phyloP scores from a whole-genome alignment of 2,329 filamentous ascomycete species.

The Penicillium occitanis region DNA sequence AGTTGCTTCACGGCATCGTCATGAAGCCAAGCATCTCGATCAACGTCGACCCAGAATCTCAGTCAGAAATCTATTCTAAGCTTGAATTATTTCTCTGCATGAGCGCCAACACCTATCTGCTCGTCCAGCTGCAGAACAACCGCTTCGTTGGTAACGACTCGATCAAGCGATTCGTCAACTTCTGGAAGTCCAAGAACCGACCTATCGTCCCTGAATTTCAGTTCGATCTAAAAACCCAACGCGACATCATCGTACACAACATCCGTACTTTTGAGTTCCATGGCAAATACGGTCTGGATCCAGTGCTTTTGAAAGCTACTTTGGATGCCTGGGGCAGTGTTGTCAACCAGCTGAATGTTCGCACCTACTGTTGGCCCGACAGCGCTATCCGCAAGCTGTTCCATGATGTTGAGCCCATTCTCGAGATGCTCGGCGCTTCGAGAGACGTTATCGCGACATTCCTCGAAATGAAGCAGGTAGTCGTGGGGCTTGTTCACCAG shows the following conservation, averaged over 20 bases:
- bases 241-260: conserved; percentile 49
- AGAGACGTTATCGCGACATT: conserved; percentile 40
- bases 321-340: conserved; percentile 52
- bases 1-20: conserved; percentile 23
- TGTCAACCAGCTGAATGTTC: conserved; percentile 49
- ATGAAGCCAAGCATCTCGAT: conserved; percentile 35
- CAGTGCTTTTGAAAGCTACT: conserved; percentile 46
- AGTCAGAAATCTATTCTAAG: conserved; percentile 48
- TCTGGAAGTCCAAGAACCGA: conserved; percentile 49
- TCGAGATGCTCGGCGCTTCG: conserved; percentile 52
- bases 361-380: conserved; percentile 54
- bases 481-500: conserved; percentile 9
- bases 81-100: conserved; percentile 49
- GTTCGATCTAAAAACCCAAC: conserved; percentile 54
- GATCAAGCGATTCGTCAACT: conserved; percentile 38
- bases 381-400: conserved; percentile 51
- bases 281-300: conserved; percentile 42
- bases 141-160: conserved; percentile 41
- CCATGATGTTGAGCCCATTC: conserved; percentile 49
- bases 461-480: conserved; percentile 16
- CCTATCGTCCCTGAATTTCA: conserved; percentile 53
- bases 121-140: conserved; percentile 42
- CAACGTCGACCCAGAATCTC: conserved; percentile 41
- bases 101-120: conserved; percentile 47
- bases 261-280: conserved; percentile 49